Base-by-base conservation (phyloP, 2,329 filamentous ascomycete species). In the Cercospora zeina region DNA sequence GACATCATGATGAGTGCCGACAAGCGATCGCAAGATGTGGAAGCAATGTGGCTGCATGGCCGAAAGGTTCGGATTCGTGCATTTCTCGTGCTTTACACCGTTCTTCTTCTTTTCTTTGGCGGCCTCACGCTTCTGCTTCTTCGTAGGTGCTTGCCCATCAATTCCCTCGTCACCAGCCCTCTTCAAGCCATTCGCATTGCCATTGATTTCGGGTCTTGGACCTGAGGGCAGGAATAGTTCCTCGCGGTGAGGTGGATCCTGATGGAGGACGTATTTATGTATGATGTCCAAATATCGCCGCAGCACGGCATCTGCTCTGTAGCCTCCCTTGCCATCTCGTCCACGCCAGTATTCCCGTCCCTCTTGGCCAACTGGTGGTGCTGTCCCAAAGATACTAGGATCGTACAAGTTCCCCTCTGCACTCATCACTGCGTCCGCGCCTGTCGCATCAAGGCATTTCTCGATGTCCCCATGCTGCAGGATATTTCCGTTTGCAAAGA, bases 401-500 rank as follows among this genome's bases (percentile, higher is more conserved):
- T 99, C 91, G 72, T 91, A 93, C 0, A 99, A 82, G 73, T 97
- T 96, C 0, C 92, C 95, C 77, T 99, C 95, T 4, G 95, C 95
- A 68, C 89, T 93, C 95, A 99, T 97, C 56, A 99, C 86, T 16
- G 85, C 95, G 75, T 99, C 95, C 1, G 88, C 93, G 0, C 93
- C 92, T 0, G 95, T 99, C 4, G 83, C 90, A 54, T 87, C 84
- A 19, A 99, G 79, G 72, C 93, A 97, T 19, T 79, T 79, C 55
- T 88, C 84, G 10, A 99, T 80, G 73, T 99, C 93, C 0, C 82
- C 87, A 62, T 89, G 83, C 74, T 90, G 89, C 62, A 99, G 79
- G 36, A 97, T 88, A 72, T 99, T 99, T 11, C 95, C 95, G 75
- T 99, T 99, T 3, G 95, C 95, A 73, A 99, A 97, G 2, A 99